Base-by-base conservation (phyloP, 768 basidiomycete genomes). In the Cyathus striatus region DNA sequence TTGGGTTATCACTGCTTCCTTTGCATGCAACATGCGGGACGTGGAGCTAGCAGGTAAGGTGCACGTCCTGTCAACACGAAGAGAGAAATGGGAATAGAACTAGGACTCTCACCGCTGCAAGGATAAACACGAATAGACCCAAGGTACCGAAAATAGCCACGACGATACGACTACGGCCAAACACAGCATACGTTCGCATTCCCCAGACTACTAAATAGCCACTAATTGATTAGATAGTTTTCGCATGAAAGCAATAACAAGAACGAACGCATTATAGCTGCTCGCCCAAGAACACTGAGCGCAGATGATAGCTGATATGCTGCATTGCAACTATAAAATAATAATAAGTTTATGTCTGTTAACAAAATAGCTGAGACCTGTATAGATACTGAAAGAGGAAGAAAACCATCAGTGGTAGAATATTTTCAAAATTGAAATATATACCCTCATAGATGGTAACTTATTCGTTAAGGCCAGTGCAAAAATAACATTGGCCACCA, bases 401-500 rank as follows among this genome's bases (percentile, higher is more conserved):
- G 18, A 3, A 37, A n/a, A 10, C 20, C 35, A 37, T 14, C 6
- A 3, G 35, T 14, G 13, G 20, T 20, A 14, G 10, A 14, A n/a
- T n/a, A 20, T 3, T n/a, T 20, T 14, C 12, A 37, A 10, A 10
- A 13, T 14, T 37, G 20, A 20, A 14, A 13, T 10, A 37, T 10
- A n/a, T 9, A 37, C 35, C 41, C 50, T 16, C 23, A 55, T 53
- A 6, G 43, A 42, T 9, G 42, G 41, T 1, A 62, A 45, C 30
- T 51, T 49, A 17, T 53, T 40, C 0, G 49, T 37, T 1, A 64
- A 57, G n/a, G 49, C 56, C 10, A 67, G 49, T 1, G 63, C 49
- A 43, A 60, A 65, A 7, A 65, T 44, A 6, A 64, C 42, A 34
- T 66, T 67, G 4, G 56, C 64, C 3, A 60, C 23, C 22, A 66